Evolutionary conservation across 2,329 filamentous ascomycete species (phyloP).

Genomic region (Pochonia chlamydosporia): DNA sequence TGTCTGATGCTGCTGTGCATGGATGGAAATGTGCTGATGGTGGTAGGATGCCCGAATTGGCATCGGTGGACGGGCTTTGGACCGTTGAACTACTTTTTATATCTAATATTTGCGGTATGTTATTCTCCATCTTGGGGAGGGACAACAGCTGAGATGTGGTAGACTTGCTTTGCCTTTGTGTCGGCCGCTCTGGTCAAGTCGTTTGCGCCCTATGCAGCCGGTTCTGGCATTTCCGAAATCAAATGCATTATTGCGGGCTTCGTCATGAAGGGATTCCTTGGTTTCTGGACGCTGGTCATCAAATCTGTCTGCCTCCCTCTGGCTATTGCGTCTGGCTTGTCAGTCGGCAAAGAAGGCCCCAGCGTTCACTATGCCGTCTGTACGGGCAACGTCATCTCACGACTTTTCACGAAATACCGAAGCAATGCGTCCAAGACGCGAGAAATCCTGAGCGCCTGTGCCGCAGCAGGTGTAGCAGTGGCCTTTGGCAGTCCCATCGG

Average conservation of each 20-base stretch:
- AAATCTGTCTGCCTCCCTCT: slow-evolving; percentile 89
- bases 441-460: slow-evolving; percentile 90
- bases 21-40: slow-evolving; percentile 11
- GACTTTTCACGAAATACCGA: slow-evolving; percentile 87
- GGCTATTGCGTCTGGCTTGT: slow-evolving; percentile 88
- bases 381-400: slow-evolving; percentile 91
- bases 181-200: slow-evolving; percentile 81
- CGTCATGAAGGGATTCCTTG: slow-evolving; percentile 97
- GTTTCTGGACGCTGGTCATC: slow-evolving; percentile 85
- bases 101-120: slow-evolving; percentile 75
- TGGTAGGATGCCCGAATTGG: slow-evolving; percentile 76
- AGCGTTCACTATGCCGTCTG: slow-evolving; percentile 99
- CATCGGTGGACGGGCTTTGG: slow-evolving; percentile 77
- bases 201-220: slow-evolving; percentile 93
- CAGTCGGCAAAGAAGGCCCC: slow-evolving; percentile 93
- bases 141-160: slow-evolving; percentile 13
- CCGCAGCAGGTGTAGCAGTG: slow-evolving; percentile 90
- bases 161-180: slow-evolving; percentile 74
- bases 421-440: slow-evolving; percentile 89
- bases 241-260: slow-evolving; percentile 99
- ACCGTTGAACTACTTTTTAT: slow-evolving; percentile 78
- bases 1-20: neutral
- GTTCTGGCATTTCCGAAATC: slow-evolving; percentile 96
- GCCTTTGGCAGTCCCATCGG: slow-evolving; percentile 97
- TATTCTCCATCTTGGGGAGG: neutral